These are phyloP conservation scores for Ogataea corticis DNA, from an alignment of 805 yeast genomes.

Conservation along the genomic window DNA sequence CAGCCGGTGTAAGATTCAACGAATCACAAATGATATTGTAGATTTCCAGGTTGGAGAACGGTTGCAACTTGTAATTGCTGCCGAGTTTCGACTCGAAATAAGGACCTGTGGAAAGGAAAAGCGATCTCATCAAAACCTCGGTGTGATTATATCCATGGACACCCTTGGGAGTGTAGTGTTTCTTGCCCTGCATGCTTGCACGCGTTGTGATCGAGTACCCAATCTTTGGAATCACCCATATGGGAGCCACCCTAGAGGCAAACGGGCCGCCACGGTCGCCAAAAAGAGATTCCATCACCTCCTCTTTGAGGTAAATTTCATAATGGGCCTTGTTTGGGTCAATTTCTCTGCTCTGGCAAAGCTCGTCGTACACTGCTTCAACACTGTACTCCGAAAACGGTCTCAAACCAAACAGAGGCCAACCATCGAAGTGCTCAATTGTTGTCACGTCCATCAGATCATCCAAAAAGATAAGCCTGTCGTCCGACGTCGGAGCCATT, in stretches of 20 bases:
- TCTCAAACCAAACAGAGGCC: slow-evolving; percentile 83
- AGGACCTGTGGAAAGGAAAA: slow-evolving; percentile 82
- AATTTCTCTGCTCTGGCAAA: slow-evolving; percentile 35
- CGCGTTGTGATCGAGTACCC: slow-evolving; percentile 76
- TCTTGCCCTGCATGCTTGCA: slow-evolving; percentile 50
- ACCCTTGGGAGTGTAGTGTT: slow-evolving; percentile 64
- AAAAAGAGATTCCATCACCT: slow-evolving; percentile 57
- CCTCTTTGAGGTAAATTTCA: slow-evolving; percentile 52
- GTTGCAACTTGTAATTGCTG: slow-evolving; percentile 44
- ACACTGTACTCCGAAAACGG: slow-evolving; percentile 45
- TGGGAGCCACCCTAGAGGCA: slow-evolving; percentile 71
- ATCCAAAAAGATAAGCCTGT: slow-evolving; percentile 69
- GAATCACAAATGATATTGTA: slow-evolving; percentile 75
- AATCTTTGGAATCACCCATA: slow-evolving; percentile 81
- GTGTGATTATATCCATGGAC: slow-evolving; percentile 84
- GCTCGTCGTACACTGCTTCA: slow-evolving; percentile 47
- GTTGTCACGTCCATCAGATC: slow-evolving; percentile 58
- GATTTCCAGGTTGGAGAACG: slow-evolving; percentile 72
- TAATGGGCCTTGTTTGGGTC: slow-evolving; percentile 37
- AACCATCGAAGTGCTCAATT: slow-evolving; percentile 70
- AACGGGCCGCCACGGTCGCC: slow-evolving; percentile 46
- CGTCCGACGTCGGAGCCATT: slow-evolving; percentile 82
- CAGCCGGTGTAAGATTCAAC: slow-evolving; percentile 49
- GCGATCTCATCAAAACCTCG: slow-evolving; percentile 77
- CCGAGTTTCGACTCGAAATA: slow-evolving; percentile 48